phyloP scores from a whole-genome alignment of 2,329 filamentous ascomycete genomes.

The Aspergillus neoniger region DNA sequence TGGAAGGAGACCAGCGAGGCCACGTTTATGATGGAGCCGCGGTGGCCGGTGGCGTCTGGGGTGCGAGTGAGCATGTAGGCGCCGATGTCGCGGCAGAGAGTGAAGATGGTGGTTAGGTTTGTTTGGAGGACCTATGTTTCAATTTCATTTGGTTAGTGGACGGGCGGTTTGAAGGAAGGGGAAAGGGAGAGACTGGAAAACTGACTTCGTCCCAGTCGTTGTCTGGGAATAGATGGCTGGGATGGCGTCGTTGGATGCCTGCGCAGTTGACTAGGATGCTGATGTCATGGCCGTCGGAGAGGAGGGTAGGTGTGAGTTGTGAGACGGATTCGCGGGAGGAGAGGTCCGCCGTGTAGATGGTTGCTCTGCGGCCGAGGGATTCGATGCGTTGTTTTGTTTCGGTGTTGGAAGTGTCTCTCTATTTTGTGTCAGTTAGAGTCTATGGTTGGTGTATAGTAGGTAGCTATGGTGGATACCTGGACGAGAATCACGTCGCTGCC shows the following conservation, averaged over 20 bases:
- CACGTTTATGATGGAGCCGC: slow-evolving; percentile 71
- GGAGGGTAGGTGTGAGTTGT: slow-evolving; percentile 31
- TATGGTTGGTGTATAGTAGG: neutral
- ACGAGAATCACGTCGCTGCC: slow-evolving; percentile 16
- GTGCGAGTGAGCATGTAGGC: slow-evolving; percentile 25
- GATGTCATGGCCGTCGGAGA: slow-evolving; percentile 54
- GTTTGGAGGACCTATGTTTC: slow-evolving; percentile 69
- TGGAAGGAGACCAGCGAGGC: slow-evolving; percentile 80
- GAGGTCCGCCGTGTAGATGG: slow-evolving; percentile 40
- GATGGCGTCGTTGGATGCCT: slow-evolving; percentile 76
- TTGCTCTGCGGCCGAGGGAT: slow-evolving; percentile 34
- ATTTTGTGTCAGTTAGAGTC: neutral
- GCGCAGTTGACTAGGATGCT: slow-evolving; percentile 80
- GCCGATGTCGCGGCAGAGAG: slow-evolving; percentile 35
- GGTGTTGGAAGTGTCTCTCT: slow-evolving; percentile 23
- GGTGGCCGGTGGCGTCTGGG: slow-evolving; percentile 28
- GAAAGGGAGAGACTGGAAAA: neutral
- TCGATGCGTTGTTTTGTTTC: slow-evolving; percentile 27
- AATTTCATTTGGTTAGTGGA: neutral
- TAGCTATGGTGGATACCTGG: slow-evolving; percentile 13
- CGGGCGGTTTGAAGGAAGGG: neutral
- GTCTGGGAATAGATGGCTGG: slow-evolving; percentile 70
- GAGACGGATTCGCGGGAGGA: slow-evolving; percentile 33
- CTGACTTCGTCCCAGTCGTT: slow-evolving; percentile 67
- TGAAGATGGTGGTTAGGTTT: slow-evolving; percentile 78